These are phyloP conservation scores for Vinca minor DNA, from an alignment of 257 asterid species.

Conservation along the genomic window DNA sequence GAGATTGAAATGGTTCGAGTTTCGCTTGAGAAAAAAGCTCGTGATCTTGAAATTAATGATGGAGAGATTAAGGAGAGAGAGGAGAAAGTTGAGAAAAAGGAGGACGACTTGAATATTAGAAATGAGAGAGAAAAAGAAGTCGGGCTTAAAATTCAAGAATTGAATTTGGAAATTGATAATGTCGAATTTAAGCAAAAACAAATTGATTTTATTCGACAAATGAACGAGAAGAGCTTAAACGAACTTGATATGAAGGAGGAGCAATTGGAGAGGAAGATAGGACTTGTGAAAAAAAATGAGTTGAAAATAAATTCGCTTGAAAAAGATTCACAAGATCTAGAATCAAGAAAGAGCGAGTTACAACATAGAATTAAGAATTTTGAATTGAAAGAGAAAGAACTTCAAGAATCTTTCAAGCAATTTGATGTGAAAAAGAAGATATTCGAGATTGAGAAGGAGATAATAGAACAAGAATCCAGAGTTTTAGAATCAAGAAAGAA, in stretches of 20 bases:
- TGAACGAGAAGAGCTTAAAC: conserved; percentile 10
- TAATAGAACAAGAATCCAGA: neutral
- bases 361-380: neutral
- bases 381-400: conserved; percentile 16
- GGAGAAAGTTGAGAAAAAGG: conserved; percentile 19
- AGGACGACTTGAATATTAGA: conserved; percentile 10
- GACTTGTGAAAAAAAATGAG: neutral
- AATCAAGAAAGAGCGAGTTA: conserved; percentile 3
- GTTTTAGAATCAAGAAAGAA: neutral
- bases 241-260: conserved; percentile 28
- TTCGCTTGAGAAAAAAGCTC: conserved; percentile 20
- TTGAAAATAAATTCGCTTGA: neutral
- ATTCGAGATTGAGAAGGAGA: neutral
- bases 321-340: conserved; percentile 3
- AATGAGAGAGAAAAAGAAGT: conserved; percentile 14
- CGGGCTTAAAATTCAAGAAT: neutral
- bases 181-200: conserved; percentile 24
- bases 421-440: conserved; percentile 9
- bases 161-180: conserved; percentile 10
- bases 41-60: conserved; percentile 22
- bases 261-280: conserved; percentile 21
- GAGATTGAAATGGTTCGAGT: conserved; percentile 4
- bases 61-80: conserved; percentile 10
- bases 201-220: conserved; percentile 13
- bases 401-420: conserved; percentile 11